Percentiles rank a stretch among this genome's conserved stretches.
Evolutionary conservation across 768 basidiomycete species (phyloP).

Genomic region (Suillus discolor): DNA sequence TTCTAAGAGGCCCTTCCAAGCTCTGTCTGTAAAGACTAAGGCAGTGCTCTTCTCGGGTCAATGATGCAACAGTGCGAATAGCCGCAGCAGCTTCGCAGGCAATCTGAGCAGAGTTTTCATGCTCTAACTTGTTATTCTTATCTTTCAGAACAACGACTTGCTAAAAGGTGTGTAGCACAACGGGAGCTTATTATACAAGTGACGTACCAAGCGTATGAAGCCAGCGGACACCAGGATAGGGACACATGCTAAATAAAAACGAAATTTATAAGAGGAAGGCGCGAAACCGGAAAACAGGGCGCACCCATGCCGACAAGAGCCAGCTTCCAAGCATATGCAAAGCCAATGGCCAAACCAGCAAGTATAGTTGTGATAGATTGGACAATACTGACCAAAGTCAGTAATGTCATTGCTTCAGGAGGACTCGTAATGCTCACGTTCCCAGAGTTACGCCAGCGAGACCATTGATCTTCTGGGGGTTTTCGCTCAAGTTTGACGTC

Average conservation of each 20-base stretch:
- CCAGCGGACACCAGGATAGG: constrained; percentile 72
- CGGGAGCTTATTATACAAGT: not conserved
- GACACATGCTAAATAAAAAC: constrained; percentile 52
- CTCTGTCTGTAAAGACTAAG: constrained; percentile 62
- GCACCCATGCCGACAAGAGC: constrained; percentile 80
- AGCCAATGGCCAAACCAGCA: constrained; percentile 73
- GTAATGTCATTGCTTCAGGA: not conserved
- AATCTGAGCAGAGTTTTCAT: constrained; percentile 83
- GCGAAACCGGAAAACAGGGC: constrained; percentile 18
- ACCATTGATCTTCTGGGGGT: constrained; percentile 88
- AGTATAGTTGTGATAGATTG: constrained; percentile 73
- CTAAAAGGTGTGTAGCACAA: constrained; percentile 26
- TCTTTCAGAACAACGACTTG: constrained; percentile 90
- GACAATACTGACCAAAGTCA: constrained; percentile 55
- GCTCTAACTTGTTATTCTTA: constrained; percentile 74
- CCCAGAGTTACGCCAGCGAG: constrained; percentile 88
- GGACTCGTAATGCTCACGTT: constrained; percentile 44
- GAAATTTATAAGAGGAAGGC: not conserved
- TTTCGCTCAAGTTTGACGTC: constrained; percentile 78
- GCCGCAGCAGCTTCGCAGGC: constrained; percentile 92
- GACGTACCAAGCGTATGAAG: constrained; percentile 75
- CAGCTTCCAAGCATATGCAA: constrained; percentile 75
- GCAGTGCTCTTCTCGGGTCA: constrained; percentile 88
- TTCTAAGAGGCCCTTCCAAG: constrained; percentile 67
- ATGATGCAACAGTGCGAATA: constrained; percentile 86